These are phyloP conservation scores for Amylocarpus encephaloides DNA, from an alignment of 2,329 filamentous ascomycete species.

Conservation along the genomic window DNA sequence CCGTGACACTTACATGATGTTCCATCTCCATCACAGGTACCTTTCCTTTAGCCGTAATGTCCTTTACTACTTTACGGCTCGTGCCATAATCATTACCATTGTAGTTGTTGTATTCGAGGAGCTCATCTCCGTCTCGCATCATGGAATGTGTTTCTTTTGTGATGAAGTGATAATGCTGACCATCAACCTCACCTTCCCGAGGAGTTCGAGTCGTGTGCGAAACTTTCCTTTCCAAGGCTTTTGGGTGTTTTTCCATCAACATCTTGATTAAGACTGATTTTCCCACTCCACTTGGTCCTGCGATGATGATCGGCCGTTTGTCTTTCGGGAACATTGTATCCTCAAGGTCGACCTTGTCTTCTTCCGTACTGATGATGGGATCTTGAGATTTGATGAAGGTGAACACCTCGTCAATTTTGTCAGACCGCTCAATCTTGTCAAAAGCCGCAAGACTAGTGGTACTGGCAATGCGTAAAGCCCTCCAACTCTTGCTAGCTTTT, in stretches of 20 bases:
- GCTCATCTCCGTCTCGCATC: conserved; percentile 53
- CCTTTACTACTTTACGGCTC: conserved; percentile 46
- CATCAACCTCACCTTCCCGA: conserved; percentile 44
- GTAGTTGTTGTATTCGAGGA: conserved; percentile 49
- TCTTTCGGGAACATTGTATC: conserved; percentile 40
- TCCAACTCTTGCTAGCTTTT: conserved; percentile 87
- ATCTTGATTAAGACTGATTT: conserved; percentile 58
- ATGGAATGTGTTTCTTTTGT: conserved; percentile 48
- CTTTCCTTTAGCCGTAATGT: conserved; percentile 47
- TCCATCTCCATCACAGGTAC: conserved; percentile 53
- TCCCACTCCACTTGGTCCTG: conserved; percentile 55
- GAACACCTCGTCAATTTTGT: conserved; percentile 58
- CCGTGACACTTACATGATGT: conserved; percentile 40
- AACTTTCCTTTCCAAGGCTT: conserved; percentile 55
- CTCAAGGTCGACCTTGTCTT: conserved; percentile 32
- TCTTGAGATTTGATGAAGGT: conserved; percentile 37
- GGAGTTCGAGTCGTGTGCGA: conserved; percentile 49
- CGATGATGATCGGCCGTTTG: conserved; percentile 56
- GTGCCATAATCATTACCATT: conserved; percentile 50
- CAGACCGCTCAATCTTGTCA: conserved; percentile 81
- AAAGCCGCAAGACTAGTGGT: conserved; percentile 68
- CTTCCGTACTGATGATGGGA: conserved; percentile 29
- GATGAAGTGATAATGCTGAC: conserved; percentile 51
- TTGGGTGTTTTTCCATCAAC: conserved; percentile 56
- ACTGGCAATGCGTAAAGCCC: conserved; percentile 74